Conservation (phyloP, 805 yeast genomes). For the Metschnikowia noctiluminum region DNA sequence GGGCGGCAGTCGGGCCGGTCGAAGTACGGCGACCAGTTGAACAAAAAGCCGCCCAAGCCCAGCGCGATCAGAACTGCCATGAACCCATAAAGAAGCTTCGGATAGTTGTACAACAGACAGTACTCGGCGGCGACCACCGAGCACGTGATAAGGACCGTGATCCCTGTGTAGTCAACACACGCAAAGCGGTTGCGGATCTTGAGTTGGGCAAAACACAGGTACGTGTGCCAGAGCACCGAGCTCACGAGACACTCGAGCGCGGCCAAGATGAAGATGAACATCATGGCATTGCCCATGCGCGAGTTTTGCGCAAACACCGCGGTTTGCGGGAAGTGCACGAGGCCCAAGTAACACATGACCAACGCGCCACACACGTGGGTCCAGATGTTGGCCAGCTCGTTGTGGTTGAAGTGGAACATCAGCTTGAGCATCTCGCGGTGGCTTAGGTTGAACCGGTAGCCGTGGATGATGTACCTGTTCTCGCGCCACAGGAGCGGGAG, state of each 20-base stretch:
- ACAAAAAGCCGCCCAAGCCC: conserved; percentile 67
- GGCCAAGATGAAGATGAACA: conserved; percentile 65
- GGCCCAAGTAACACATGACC: conserved; percentile 51
- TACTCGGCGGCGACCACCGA: conserved; percentile 86
- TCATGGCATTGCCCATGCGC: conserved; percentile 46
- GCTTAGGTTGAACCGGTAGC: conserved; percentile 76
- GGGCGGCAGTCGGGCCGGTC: conserved; percentile 84
- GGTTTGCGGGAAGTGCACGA: conserved; percentile 63
- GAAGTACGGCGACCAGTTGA: conserved; percentile 91
- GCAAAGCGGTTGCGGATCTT: conserved; percentile 71
- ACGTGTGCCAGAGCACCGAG: conserved; percentile 90
- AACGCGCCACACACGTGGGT: conserved; percentile 75
- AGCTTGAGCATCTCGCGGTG: conserved; percentile 60
- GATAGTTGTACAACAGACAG: conserved; percentile 64
- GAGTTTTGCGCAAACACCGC: conserved; percentile 42
- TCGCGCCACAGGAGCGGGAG: conserved; percentile 93
- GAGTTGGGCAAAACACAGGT: conserved; percentile 68
- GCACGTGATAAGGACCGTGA: conserved; percentile 84
- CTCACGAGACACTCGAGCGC: conserved; percentile 74
- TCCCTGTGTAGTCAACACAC: conserved; percentile 93
- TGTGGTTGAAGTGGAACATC: conserved; percentile 61
- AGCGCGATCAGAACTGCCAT: conserved; percentile 60
- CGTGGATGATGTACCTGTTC: conserved; percentile 77
- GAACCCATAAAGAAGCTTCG: conserved; percentile 45
- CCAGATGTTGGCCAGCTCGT: conserved; percentile 93